A percentile compares a stretch with the other conserved stretches of the same genome.
phyloP scores from a whole-genome alignment of 2,329 filamentous ascomycete species.

The Alternaria novae-zelandiae region DNA sequence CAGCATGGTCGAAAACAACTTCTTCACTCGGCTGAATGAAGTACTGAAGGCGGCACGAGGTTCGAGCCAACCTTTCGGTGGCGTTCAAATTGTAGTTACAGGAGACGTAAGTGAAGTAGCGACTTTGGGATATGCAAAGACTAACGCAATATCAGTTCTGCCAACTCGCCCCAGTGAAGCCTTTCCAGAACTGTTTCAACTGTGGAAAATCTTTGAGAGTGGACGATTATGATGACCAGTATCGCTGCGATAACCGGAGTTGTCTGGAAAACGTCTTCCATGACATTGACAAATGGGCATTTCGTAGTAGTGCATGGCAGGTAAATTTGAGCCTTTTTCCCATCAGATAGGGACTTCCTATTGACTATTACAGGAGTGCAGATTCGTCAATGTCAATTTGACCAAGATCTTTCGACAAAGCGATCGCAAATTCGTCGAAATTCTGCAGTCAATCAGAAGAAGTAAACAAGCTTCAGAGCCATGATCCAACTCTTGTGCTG shows the following conservation, averaged over 20 bases:
- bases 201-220: constrained; percentile 49
- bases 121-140: not conserved
- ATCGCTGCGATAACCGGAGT: not conserved
- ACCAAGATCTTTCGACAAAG: constrained; percentile 63
- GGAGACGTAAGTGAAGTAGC: constrained; percentile 53
- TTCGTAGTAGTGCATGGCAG: constrained; percentile 62
- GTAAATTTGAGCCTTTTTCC: not conserved
- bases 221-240: not conserved
- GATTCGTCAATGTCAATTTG: constrained; percentile 61
- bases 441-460: constrained; percentile 62
- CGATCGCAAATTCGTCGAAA: constrained; percentile 60
- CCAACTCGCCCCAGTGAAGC: constrained; percentile 63
- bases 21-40: constrained; percentile 58
- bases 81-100: constrained; percentile 62
- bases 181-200: constrained; percentile 60
- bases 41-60: constrained; percentile 51
- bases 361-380: constrained; percentile 45
- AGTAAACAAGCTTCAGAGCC: constrained; percentile 42
- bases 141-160: constrained; percentile 25
- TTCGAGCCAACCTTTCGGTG: constrained; percentile 49
- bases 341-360: not conserved
- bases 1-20: constrained; percentile 66
- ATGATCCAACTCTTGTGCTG: not conserved
- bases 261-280: constrained; percentile 34
- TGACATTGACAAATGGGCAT: constrained; percentile 66